Conservation (phyloP, 768 basidiomycete genomes). For the Nidularia pulvinata region DNA sequence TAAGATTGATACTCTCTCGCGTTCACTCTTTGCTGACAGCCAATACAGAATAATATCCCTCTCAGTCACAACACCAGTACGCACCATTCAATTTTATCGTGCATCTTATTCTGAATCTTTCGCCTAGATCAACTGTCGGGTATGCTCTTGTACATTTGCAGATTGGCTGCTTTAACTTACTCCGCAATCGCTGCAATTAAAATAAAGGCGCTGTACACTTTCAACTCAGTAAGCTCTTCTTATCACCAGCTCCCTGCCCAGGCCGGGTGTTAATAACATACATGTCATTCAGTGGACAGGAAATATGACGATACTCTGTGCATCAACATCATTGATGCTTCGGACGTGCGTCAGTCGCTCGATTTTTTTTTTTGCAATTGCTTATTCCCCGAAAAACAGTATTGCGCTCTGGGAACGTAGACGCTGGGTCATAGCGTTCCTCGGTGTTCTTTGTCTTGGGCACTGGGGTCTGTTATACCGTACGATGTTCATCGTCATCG, state of each 20-base stretch:
- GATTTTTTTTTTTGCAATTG: conserved; percentile 2
- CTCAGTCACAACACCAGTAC: conserved; percentile 45
- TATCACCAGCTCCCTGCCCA: too few species aligned
- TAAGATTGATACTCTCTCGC: conserved; percentile 23
- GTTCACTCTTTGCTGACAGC: background rate
- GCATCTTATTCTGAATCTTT: background rate
- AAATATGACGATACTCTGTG: conserved; percentile 64
- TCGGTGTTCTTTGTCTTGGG: conserved; percentile 54
- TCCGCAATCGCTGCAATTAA: conserved; percentile 1
- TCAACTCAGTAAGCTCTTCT: conserved; percentile 53
- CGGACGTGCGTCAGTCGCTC: conserved; percentile 49
- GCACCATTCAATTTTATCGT: conserved; percentile 1
- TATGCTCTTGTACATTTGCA: conserved; percentile 22
- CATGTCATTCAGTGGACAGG: conserved; percentile 47
- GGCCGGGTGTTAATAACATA: too few species aligned
- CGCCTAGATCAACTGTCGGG: conserved; percentile 57
- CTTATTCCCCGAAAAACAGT: conserved; percentile 24
- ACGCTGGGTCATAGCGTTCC: conserved; percentile 41
- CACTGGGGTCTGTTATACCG: conserved; percentile 72
- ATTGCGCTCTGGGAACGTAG: conserved; percentile 73
- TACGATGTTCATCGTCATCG: conserved; percentile 66
- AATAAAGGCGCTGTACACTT: conserved; percentile 58
- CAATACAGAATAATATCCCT: conserved; percentile 56
- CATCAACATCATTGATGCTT: conserved; percentile 70
- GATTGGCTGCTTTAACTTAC: background rate